A percentile compares a stretch with the other conserved stretches of the same genome.
Conservation (phyloP, 139 green algal species). For the Micromonas pusilla region DNA sequence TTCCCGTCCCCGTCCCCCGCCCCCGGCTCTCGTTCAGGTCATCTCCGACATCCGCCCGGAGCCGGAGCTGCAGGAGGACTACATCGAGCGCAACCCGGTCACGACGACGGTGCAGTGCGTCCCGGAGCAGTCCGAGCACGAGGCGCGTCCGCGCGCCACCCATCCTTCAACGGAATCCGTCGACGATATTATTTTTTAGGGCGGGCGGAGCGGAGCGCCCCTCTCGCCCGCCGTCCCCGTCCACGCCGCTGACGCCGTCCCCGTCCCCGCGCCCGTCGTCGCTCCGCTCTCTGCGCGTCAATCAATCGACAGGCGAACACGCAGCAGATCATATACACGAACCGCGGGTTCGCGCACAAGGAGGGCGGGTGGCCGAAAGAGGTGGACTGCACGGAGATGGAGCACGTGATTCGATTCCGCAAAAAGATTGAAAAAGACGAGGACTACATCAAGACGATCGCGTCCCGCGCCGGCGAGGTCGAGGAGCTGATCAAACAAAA, state of each 20-base stretch:
- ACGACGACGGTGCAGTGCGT: slow-evolving; percentile 61
- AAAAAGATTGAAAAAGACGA: slow-evolving; percentile 85
- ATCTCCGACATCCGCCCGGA: slow-evolving; percentile 80
- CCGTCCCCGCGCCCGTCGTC: too few relatives aligned
- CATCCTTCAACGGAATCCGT: too few relatives aligned
- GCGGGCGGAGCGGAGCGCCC: background rate
- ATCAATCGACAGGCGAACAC: slow-evolving; percentile 73
- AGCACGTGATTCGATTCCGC: slow-evolving; percentile 71
- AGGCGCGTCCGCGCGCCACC: too few relatives aligned
- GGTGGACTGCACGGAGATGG: slow-evolving; percentile 76
- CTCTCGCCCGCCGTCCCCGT: background rate
- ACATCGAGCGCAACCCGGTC: slow-evolving; percentile 63
- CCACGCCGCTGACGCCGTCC: slow-evolving; percentile 34
- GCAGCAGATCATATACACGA: slow-evolving; percentile 54
- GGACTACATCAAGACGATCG: slow-evolving; percentile 69
- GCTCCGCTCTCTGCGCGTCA: too few relatives aligned
- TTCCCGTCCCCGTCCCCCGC: too few relatives aligned
- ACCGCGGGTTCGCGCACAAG: slow-evolving; percentile 70
- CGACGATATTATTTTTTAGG: slow-evolving; percentile 31
- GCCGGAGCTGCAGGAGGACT: slow-evolving; percentile 63
- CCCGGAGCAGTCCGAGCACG: slow-evolving; percentile 78
- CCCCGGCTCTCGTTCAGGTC: too few relatives aligned
- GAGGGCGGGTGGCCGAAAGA: slow-evolving; percentile 93
- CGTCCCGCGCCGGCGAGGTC: slow-evolving; percentile 30
- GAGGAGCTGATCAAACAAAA: slow-evolving; percentile 86